Evolutionary conservation across 306 rosid genomes (phyloP).

Genomic region (Casuarina glauca): DNA sequence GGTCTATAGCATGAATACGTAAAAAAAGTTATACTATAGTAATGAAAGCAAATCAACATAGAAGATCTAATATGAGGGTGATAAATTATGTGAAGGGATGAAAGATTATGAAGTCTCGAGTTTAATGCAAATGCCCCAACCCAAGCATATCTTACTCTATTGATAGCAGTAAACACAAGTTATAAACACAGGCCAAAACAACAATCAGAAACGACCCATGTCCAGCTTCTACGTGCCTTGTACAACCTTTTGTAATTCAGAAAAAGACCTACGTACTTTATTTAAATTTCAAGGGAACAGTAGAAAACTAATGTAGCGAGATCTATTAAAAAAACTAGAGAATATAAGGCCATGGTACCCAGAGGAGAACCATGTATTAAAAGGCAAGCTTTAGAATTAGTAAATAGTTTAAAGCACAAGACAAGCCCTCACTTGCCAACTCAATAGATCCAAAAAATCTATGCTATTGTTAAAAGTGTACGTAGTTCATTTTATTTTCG

Average conservation of each 20-base stretch:
- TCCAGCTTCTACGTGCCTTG: not conserved
- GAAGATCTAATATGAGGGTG: not conserved
- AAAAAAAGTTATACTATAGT: not conserved
- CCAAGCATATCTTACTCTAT: not conserved
- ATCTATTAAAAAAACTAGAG: not conserved
- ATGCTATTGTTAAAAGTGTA: not conserved
- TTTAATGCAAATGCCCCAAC: not conserved
- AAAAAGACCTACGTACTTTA: not conserved
- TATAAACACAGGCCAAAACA: slow-evolving; percentile 2
- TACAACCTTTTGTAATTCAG: slow-evolving; percentile 9
- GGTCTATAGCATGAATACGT: not conserved
- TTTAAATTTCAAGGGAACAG: not conserved
- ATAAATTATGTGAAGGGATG: not conserved
- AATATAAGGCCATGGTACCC: not conserved
- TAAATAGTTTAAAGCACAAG: not conserved
- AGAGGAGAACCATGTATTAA: not conserved
- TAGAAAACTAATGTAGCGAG: not conserved
- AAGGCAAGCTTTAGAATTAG: not conserved
- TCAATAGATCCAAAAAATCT: not conserved
- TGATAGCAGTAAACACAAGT: not conserved
- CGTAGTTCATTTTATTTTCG: not conserved
- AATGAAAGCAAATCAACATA: slow-evolving; percentile 1
- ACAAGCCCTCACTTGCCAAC: not conserved
- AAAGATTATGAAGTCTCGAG: not conserved
- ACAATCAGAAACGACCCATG: slow-evolving; percentile 3